phyloP scores from a whole-genome alignment of 1,284 basidiomycete genomes.

The Melampsora abietis-canadensis region DNA sequence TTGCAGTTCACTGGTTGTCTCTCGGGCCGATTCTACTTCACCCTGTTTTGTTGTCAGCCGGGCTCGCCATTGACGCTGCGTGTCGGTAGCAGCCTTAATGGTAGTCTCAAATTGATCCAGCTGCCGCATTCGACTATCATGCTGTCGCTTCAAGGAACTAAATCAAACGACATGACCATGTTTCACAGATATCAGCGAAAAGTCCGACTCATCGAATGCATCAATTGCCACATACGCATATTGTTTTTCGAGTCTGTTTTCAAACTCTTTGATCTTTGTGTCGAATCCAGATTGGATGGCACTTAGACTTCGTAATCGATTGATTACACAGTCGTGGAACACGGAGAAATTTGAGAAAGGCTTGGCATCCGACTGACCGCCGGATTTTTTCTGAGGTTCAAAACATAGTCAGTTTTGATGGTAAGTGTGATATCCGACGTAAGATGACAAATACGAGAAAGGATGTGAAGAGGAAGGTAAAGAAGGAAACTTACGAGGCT shows the following conservation, averaged over 20 bases:
- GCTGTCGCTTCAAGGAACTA: conserved; percentile 74
- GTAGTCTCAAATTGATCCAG: conserved; percentile 88
- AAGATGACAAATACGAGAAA: conserved; percentile 48
- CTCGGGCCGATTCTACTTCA: conserved; percentile 74
- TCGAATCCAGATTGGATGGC: conserved; percentile 83
- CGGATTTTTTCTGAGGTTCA: conserved; percentile 45
- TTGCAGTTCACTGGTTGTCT: conserved; percentile 71
- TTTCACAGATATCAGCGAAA: neutral
- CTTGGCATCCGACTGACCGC: conserved; percentile 66
- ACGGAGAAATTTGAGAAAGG: conserved; percentile 84
- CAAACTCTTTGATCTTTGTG: conserved; percentile 75
- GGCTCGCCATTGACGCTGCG: conserved; percentile 79
- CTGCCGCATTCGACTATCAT: conserved; percentile 84
- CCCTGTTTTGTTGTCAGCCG: conserved; percentile 78
- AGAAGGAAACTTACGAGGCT: conserved; percentile 60
- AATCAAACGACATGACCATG: neutral
- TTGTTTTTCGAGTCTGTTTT: conserved; percentile 68
- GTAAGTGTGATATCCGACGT: conserved; percentile 42
- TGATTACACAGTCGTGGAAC: conserved; percentile 92
- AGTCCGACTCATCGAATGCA: neutral
- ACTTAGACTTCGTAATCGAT: conserved; percentile 74
- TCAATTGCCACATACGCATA: conserved; percentile 56
- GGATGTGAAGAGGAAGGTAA: conserved; percentile 49
- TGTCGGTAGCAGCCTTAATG: conserved; percentile 77
- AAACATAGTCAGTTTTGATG: conserved; percentile 52